Evolutionary conservation across 2,329 filamentous ascomycete genomes (phyloP).

Genomic region (Alternaria arborescens): DNA sequence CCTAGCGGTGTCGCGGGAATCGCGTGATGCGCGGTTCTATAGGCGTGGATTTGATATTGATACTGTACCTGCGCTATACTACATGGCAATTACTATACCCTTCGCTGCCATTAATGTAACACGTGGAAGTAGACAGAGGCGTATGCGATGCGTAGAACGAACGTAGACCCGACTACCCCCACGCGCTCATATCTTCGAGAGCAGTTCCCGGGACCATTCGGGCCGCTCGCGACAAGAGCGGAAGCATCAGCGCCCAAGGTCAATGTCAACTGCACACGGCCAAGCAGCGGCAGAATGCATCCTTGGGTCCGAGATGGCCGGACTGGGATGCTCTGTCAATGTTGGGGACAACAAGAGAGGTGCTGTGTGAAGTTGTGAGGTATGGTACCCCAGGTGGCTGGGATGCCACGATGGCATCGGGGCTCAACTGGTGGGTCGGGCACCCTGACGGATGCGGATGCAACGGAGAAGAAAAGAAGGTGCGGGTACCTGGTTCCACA

Average conservation of each 20-base stretch:
- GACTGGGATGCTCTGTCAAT: conserved; percentile 58
- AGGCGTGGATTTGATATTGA: neutral
- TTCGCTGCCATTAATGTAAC: neutral
- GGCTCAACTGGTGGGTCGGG: neutral
- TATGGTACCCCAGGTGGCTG: conserved; percentile 1
- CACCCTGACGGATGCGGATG: neutral
- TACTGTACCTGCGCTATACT: neutral
- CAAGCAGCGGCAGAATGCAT: conserved; percentile 52
- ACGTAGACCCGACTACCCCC: neutral
- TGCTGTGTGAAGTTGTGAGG: neutral
- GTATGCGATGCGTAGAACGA: conserved; percentile 2
- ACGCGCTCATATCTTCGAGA: conserved; percentile 2
- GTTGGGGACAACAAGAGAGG: conserved; percentile 1
- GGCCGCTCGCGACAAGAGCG: conserved; percentile 6
- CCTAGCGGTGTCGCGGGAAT: neutral
- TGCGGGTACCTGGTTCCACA: conserved; percentile 4
- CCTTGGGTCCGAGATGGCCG: conserved; percentile 56
- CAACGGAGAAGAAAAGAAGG: neutral
- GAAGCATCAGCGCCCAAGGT: conserved; percentile 15
- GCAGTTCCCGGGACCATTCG: conserved; percentile 11
- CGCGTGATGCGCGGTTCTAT: neutral
- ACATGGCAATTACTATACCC: neutral
- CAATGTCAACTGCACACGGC: conserved; percentile 1
- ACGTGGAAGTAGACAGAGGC: neutral
- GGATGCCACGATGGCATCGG: neutral